These are phyloP conservation scores for Termitomyces sp. DNA, from an alignment of 768 basidiomycete genomes.

Conservation along the genomic window DNA sequence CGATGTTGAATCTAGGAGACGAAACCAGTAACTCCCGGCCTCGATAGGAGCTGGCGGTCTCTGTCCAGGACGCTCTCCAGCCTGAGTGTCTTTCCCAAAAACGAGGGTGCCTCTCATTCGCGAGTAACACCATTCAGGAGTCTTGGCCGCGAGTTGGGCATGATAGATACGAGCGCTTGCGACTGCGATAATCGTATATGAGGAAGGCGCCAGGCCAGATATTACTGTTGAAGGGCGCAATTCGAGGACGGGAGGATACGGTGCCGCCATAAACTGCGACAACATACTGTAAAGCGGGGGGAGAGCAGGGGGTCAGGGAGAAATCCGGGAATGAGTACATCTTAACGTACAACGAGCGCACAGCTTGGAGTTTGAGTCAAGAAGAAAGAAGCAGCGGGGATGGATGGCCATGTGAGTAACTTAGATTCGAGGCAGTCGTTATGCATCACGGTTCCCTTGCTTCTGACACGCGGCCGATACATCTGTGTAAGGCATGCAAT, in stretches of 20 bases:
- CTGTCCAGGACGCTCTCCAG: conserved; percentile 21
- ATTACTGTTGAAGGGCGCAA: conserved; percentile 6
- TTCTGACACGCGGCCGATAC: conserved; percentile 13
- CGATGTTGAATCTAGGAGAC: conserved; percentile 51
- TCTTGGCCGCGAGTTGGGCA: conserved; percentile 43
- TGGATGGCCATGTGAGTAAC: conserved; percentile 7
- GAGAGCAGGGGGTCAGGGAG: conserved; percentile 2
- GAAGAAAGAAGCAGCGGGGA: conserved; percentile 13
- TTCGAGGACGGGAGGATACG: conserved; percentile 10
- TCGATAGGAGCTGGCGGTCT: conserved; percentile 15
- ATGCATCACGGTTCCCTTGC: conserved; percentile 14
- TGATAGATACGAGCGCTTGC: conserved; percentile 60
- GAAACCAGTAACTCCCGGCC: conserved; percentile 50
- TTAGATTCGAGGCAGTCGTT: conserved; percentile 6
- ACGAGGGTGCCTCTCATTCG: conserved; percentile 56
- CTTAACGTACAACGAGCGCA: conserved; percentile 9
- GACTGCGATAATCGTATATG: conserved; percentile 45
- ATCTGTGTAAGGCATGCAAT: neutral
- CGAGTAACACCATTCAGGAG: conserved; percentile 53
- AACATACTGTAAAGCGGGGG: conserved; percentile 10
- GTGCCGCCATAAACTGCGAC: conserved; percentile 12
- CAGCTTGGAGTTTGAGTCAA: conserved; percentile 6
- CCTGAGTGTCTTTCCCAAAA: conserved; percentile 41
- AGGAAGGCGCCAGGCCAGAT: conserved; percentile 15
- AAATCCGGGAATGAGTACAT: neutral